phyloP scores from a whole-genome alignment of 768 basidiomycete genomes.

The Pulveroboletus sp. region DNA sequence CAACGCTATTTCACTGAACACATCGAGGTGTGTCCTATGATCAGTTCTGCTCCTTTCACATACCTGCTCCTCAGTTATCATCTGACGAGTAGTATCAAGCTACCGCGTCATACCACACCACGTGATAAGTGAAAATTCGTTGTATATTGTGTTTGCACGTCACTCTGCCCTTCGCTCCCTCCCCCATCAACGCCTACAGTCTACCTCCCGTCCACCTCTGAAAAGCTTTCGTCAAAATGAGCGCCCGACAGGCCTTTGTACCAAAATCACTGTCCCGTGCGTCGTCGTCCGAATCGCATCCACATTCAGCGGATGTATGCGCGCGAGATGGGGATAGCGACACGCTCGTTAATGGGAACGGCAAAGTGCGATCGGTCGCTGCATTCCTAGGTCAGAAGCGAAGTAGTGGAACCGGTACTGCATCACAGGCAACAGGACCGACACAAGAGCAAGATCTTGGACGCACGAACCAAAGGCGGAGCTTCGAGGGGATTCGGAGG shows the following conservation, averaged over 20 bases:
- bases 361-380: slow-evolving; percentile 19
- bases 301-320: background rate
- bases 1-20: too few relatives aligned
- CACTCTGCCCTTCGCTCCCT: background rate
- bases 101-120: slow-evolving; percentile 9
- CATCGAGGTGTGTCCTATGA: too few relatives aligned
- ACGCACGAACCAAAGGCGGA: slow-evolving; percentile 12
- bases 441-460: slow-evolving; percentile 5
- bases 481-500: slow-evolving; percentile 22
- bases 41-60: too few relatives aligned
- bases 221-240: slow-evolving; percentile 15
- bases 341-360: slow-evolving; percentile 2
- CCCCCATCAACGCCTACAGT: background rate
- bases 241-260: slow-evolving; percentile 24
- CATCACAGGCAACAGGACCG: background rate
- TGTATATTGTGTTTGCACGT: slow-evolving; percentile 2
- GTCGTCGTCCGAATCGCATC: slow-evolving; percentile 5
- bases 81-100: too few relatives aligned
- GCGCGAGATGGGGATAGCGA: slow-evolving; percentile 7
- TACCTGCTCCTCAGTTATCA: too few relatives aligned
- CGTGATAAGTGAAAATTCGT: slow-evolving; percentile 4
- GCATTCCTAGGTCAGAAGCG: slow-evolving; percentile 22
- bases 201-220: background rate
- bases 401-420: background rate
- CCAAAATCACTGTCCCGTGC: slow-evolving; percentile 17